Evolutionary conservation across 2,329 filamentous ascomycete species (phyloP).

Genomic region (Cryphonectria radicalis): DNA sequence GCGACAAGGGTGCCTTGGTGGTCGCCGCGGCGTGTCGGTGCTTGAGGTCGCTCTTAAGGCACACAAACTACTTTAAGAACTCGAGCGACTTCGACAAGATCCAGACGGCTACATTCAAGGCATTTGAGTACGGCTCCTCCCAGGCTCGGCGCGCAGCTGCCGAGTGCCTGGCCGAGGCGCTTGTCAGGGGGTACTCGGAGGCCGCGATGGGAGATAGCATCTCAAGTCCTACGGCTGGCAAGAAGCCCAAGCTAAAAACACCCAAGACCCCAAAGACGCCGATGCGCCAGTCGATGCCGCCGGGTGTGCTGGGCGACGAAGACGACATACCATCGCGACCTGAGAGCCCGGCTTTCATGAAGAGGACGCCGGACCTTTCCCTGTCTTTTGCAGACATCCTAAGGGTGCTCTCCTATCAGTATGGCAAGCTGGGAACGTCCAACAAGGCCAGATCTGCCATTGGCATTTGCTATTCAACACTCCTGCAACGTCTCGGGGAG

Average conservation of each 20-base stretch:
- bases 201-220: constrained; percentile 52
- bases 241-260: constrained; percentile 67
- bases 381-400: constrained; percentile 80
- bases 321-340: constrained; percentile 71
- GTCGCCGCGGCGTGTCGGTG: constrained; percentile 80
- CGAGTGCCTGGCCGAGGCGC: constrained; percentile 79
- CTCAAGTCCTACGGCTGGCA: constrained; percentile 55
- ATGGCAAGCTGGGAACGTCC: constrained; percentile 75
- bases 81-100: constrained; percentile 88
- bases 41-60: constrained; percentile 71
- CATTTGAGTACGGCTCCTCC: constrained; percentile 76
- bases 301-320: constrained; percentile 69
- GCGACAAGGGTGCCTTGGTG: constrained; percentile 83
- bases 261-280: constrained; percentile 44
- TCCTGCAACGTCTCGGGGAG: constrained; percentile 79
- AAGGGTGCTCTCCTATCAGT: constrained; percentile 78
- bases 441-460: constrained; percentile 83
- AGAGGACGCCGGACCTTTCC: constrained; percentile 72
- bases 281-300: constrained; percentile 49
- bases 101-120: constrained; percentile 81
- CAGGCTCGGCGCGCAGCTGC: constrained; percentile 84
- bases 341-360: constrained; percentile 72
- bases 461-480: constrained; percentile 82
- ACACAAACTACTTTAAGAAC: constrained; percentile 84
- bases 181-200: constrained; percentile 81